Evolutionary conservation across 371 early-diverging fungal genomes (phyloP).

Genomic region (Polyrhizophydium stewartii): DNA sequence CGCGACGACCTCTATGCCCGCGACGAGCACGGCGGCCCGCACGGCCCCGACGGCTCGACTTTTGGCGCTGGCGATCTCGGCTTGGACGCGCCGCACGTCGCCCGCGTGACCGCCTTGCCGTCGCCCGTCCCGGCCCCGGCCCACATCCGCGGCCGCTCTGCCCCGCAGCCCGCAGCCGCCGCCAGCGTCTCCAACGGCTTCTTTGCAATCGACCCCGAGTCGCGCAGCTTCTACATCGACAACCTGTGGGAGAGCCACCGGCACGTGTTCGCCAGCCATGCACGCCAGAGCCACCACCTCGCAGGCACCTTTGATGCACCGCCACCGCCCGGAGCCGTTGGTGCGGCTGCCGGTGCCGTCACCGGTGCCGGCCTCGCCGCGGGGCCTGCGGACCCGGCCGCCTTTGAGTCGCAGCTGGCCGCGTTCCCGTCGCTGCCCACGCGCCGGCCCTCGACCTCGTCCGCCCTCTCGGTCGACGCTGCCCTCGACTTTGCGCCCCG

Average conservation of each 20-base stretch:
- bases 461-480: background rate
- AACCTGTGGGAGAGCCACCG: slow-evolving; percentile 2
- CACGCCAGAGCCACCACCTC: too few relatives aligned
- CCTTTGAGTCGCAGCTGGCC: too few relatives aligned
- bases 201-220: background rate
- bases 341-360: background rate
- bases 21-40: too few relatives aligned
- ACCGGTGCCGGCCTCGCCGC: background rate
- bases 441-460: background rate
- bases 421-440: background rate
- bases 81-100: too few relatives aligned
- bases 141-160: too few relatives aligned
- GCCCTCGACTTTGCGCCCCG: background rate
- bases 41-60: too few relatives aligned
- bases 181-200: background rate
- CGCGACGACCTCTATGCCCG: too few relatives aligned
- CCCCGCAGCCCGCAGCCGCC: background rate
- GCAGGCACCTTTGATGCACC: background rate
- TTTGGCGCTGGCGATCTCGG: too few relatives aligned
- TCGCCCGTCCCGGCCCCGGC: too few relatives aligned
- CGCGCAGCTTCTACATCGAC: background rate
- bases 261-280: background rate
- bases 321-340: background rate
- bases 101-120: too few relatives aligned
- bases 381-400: too few relatives aligned